phyloP scores from a whole-genome alignment of 331 rosid genomes.

The Malus hybrid region DNA sequence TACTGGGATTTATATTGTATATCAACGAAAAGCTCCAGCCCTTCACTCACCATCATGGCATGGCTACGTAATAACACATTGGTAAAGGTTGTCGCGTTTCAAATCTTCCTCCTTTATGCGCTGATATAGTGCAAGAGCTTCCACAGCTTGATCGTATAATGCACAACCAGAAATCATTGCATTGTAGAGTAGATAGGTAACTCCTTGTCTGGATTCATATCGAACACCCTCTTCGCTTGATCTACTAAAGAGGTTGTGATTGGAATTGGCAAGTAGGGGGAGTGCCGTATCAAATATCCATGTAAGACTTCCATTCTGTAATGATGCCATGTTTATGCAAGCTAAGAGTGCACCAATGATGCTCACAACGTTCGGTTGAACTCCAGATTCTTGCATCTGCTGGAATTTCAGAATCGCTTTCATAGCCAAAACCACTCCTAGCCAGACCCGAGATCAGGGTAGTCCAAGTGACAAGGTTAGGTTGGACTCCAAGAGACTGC shows the following conservation, averaged over 20 bases:
- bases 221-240: conserved; percentile 46
- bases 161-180: conserved; percentile 73
- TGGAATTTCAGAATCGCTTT: conserved; percentile 43
- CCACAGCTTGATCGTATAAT: conserved; percentile 57
- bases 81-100: conserved; percentile 48
- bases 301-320: conserved; percentile 64
- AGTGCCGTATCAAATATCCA: conserved; percentile 50
- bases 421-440: conserved; percentile 40
- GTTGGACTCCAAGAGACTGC: conserved; percentile 39
- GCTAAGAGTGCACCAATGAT: conserved; percentile 48
- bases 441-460: conserved; percentile 64
- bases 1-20: conserved; percentile 49
- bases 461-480: conserved; percentile 73
- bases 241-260: conserved; percentile 49
- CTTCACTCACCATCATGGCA: conserved; percentile 48
- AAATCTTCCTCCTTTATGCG: conserved; percentile 34
- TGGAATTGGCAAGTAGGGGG: conserved; percentile 23
- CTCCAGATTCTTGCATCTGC: conserved; percentile 55
- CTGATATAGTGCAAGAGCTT: conserved; percentile 44
- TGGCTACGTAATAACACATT: conserved; percentile 54
- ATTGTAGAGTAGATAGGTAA: conserved; percentile 38
- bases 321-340: conserved; percentile 43
- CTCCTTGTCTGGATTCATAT: conserved; percentile 35
- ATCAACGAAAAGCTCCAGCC: conserved; percentile 50
- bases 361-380: conserved; percentile 46